Percentiles rank a stretch among this genome's conserved stretches.
These are phyloP conservation scores for Phylloporus arenicola DNA, from an alignment of 768 basidiomycete genomes.

Conservation along the genomic window DNA sequence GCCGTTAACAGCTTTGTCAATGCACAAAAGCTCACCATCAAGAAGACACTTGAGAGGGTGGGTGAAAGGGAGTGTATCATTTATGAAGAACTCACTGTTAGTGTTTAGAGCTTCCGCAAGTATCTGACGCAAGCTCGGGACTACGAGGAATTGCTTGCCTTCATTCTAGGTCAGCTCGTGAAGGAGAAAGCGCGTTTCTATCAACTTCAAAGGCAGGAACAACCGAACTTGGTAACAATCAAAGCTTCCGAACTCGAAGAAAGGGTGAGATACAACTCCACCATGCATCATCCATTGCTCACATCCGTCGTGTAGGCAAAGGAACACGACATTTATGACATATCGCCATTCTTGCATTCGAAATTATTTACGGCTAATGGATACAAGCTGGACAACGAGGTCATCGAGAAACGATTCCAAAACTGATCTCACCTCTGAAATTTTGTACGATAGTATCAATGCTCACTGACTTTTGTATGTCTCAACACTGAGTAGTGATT, in stretches of 20 bases:
- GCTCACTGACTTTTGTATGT: slow-evolving; percentile 10
- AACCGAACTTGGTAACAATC: slow-evolving; percentile 72
- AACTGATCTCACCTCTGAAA: slow-evolving; percentile 18
- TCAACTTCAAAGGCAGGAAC: slow-evolving; percentile 68
- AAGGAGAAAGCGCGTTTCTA: slow-evolving; percentile 89
- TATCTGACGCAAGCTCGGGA: slow-evolving; percentile 95
- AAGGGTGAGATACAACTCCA: slow-evolving; percentile 48
- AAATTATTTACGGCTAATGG: slow-evolving; percentile 86
- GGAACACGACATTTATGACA: slow-evolving; percentile 94
- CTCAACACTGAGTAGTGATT: slow-evolving; percentile 27
- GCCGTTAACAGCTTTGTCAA: slow-evolving; percentile 92
- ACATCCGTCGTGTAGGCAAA: slow-evolving; percentile 58
- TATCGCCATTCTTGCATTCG: slow-evolving; percentile 77
- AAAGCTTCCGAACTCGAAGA: slow-evolving; percentile 82
- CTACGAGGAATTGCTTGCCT: slow-evolving; percentile 91
- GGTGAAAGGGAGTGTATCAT: not conserved
- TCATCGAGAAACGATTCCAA: slow-evolving; percentile 73
- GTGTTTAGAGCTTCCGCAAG: slow-evolving; percentile 83
- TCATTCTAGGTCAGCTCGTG: slow-evolving; percentile 88
- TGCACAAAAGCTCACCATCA: slow-evolving; percentile 97
- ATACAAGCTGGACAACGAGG: slow-evolving; percentile 61
- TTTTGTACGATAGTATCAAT: slow-evolving; percentile 2
- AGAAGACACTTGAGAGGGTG: slow-evolving; percentile 94
- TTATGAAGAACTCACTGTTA: slow-evolving; percentile 9
- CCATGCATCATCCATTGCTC: slow-evolving; percentile 3